phyloP scores from a whole-genome alignment of 73 alveolate species.

The Paramecium pentaurelia region DNA sequence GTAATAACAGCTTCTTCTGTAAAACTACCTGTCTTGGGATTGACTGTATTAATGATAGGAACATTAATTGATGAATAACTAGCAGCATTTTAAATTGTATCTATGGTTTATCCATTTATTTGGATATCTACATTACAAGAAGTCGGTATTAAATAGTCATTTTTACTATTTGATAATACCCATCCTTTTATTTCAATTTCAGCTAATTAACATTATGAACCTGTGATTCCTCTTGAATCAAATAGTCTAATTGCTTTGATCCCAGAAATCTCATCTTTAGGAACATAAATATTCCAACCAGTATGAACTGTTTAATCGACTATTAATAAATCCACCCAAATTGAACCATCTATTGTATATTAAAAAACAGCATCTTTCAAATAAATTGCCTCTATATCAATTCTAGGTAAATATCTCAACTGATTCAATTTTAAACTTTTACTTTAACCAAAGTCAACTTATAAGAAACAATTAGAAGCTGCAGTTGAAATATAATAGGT shows the following conservation, averaged over 20 bases:
- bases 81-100: background rate
- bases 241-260: background rate
- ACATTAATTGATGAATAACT: background rate
- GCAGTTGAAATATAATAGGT: background rate
- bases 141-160: background rate
- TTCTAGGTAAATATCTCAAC: conserved; percentile 38
- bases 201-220: conserved; percentile 49
- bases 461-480: background rate
- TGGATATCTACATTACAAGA: background rate
- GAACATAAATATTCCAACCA: conserved; percentile 54
- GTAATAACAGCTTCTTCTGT: background rate
- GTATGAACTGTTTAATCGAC: conserved; percentile 45
- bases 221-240: conserved; percentile 33
- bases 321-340: background rate
- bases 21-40: background rate
- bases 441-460: background rate
- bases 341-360: conserved; percentile 49
- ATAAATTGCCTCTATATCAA: background rate
- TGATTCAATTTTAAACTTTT: background rate
- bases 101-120: background rate
- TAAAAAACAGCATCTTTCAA: conserved; percentile 35
- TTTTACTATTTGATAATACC: background rate
- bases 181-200: conserved; percentile 56
- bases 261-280: background rate
- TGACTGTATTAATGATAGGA: background rate